Conservation (phyloP, 1,284 basidiomycete genomes). For the Xerocomus nothofagi region DNA sequence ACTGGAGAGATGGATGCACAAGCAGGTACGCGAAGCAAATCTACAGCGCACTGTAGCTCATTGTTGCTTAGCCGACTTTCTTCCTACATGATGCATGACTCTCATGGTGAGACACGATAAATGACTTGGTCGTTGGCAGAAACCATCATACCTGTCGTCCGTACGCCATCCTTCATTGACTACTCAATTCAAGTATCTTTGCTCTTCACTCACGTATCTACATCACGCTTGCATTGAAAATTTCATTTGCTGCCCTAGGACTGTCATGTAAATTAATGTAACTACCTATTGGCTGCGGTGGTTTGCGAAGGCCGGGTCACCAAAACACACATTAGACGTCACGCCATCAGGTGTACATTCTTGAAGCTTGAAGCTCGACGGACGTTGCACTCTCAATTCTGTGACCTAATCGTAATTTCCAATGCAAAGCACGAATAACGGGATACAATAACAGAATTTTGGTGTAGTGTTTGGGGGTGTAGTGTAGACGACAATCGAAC, state of each 20-base stretch:
- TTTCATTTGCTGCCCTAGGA: conserved; percentile 20
- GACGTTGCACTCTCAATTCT: conserved; percentile 7
- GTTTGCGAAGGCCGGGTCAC: not conserved
- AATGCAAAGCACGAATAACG: conserved; percentile 16
- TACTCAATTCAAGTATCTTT: conserved; percentile 26
- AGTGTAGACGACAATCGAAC: conserved; percentile 12
- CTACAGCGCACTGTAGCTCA: conserved; percentile 13
- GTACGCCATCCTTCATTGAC: conserved; percentile 15
- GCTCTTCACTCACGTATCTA: conserved; percentile 33
- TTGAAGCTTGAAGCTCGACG: not conserved
- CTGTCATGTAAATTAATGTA: conserved; percentile 34
- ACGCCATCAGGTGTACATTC: too few relatives aligned
- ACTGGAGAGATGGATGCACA: conserved; percentile 55
- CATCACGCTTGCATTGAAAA: conserved; percentile 29
- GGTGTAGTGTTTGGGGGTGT: conserved; percentile 7
- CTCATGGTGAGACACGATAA: conserved; percentile 3
- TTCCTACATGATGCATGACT: conserved; percentile 28
- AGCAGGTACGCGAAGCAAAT: conserved; percentile 45
- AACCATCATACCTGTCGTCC: conserved; percentile 4
- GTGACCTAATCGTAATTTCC: conserved; percentile 17
- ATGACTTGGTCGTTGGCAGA: not conserved
- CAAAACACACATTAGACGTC: conserved; percentile 1
- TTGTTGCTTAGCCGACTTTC: conserved; percentile 40
- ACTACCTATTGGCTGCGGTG: conserved; percentile 21
- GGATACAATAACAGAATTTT: conserved; percentile 33